phyloP scores from a whole-genome alignment of 1,284 basidiomycete species.

The Ceraceosorus guamensis region DNA sequence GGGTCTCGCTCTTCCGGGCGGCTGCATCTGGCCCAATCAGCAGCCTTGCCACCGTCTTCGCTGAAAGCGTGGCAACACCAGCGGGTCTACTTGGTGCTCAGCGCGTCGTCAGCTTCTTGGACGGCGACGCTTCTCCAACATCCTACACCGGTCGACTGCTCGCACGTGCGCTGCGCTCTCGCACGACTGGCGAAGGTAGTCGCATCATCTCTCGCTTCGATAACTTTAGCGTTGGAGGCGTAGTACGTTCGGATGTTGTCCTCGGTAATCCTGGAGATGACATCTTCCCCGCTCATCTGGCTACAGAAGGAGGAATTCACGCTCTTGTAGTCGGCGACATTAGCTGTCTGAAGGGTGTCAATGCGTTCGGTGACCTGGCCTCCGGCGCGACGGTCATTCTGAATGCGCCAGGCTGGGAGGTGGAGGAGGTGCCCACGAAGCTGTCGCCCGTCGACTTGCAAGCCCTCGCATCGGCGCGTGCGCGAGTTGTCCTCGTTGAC shows the following conservation, averaged over 20 bases:
- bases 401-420: constrained; percentile 39
- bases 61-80: not conserved
- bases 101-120: constrained; percentile 38
- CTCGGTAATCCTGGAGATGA: constrained; percentile 20
- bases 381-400: constrained; percentile 40
- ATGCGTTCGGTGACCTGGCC: constrained; percentile 34
- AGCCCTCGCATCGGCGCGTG: constrained; percentile 33
- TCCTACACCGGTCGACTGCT: constrained; percentile 28
- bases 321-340: constrained; percentile 37
- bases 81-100: constrained; percentile 9
- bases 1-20: constrained; percentile 26
- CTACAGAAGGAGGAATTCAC: constrained; percentile 27
- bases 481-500: constrained; percentile 35
- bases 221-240: constrained; percentile 40
- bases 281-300: constrained; percentile 35
- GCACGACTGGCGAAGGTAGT: constrained; percentile 23
- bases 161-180: constrained; percentile 32
- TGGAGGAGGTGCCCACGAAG: constrained; percentile 37
- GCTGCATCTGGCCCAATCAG: constrained; percentile 22
- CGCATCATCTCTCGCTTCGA: constrained; percentile 43
- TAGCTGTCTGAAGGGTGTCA: constrained; percentile 34
- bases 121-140: constrained; percentile 37
- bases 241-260: constrained; percentile 41
- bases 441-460: constrained; percentile 41
- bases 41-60: constrained; percentile 16